Percentiles rank a stretch among this genome's conserved stretches.
Evolutionary conservation across 805 yeast genomes (phyloP).

Genomic region (Blastobotrys attinorum): DNA sequence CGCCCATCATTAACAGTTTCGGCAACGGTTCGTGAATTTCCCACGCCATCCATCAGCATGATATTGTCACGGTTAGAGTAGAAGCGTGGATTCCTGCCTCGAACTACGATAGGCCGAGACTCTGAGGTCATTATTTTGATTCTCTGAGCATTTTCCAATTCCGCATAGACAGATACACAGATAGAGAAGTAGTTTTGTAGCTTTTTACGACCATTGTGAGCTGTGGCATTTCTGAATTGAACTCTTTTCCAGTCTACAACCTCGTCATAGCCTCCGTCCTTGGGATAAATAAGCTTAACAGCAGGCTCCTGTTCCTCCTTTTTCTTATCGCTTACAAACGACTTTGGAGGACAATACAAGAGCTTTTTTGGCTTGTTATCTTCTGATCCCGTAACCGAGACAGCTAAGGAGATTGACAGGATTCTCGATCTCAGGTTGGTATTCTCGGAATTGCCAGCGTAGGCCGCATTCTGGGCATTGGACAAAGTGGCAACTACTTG

Average conservation of each 20-base stretch:
- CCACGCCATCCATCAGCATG: constrained; percentile 27
- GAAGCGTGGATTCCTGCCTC: constrained; percentile 58
- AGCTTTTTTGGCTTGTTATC: constrained; percentile 16
- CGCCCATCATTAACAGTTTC: background rate
- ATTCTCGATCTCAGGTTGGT: constrained; percentile 16
- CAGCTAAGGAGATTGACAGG: constrained; percentile 20
- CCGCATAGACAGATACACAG: constrained; percentile 18
- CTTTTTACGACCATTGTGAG: constrained; percentile 26
- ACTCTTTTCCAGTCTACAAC: constrained; percentile 27
- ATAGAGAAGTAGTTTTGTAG: constrained; percentile 19
- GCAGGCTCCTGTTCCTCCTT: constrained; percentile 16
- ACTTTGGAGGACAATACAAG: constrained; percentile 20
- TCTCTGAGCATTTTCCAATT: constrained; percentile 22
- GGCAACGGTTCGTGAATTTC: background rate
- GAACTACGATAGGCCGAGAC: constrained; percentile 43
- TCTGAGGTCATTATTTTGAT: constrained; percentile 17
- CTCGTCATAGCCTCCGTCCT: constrained; percentile 20
- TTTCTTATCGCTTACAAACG: constrained; percentile 8
- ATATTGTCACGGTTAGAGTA: constrained; percentile 47
- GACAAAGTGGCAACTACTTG: constrained; percentile 21
- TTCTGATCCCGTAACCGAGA: constrained; percentile 17
- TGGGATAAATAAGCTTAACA: constrained; percentile 19
- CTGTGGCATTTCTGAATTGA: constrained; percentile 28
- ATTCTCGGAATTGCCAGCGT: constrained; percentile 19
- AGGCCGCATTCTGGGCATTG: constrained; percentile 22